Conservation (phyloP, 257 asterid species). For the Nicotiana obtusifolia region DNA sequence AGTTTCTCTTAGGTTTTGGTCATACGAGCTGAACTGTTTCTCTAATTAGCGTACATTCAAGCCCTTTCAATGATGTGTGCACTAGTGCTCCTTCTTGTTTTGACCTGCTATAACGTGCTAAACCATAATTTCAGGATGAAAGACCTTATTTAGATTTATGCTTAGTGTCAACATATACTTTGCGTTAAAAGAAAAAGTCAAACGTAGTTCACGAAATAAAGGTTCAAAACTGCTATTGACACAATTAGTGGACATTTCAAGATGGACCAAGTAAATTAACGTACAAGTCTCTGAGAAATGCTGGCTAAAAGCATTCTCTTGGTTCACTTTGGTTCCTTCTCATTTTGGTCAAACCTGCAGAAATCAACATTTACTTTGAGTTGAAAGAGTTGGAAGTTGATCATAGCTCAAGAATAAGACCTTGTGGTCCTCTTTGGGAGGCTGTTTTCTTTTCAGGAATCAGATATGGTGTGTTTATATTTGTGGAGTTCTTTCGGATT, state of each 20-base stretch:
- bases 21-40: neutral
- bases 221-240: neutral
- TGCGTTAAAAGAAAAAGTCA: neutral
- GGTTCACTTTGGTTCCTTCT: neutral
- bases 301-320: neutral
- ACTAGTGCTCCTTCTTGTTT: neutral
- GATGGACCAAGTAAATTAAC: neutral
- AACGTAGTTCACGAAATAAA: neutral
- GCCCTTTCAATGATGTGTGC: neutral
- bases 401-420: neutral
- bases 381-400: neutral
- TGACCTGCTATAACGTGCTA: neutral
- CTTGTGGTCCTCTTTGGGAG: neutral
- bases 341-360: neutral
- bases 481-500: neutral
- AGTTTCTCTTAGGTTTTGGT: neutral
- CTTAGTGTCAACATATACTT: neutral
- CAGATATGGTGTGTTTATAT: neutral
- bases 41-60: neutral
- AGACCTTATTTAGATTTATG: neutral
- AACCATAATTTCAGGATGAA: neutral
- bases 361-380: neutral
- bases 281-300: neutral
- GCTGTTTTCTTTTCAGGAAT: neutral
- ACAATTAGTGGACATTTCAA: neutral